These are phyloP conservation scores for Erigeron canadensis DNA, from an alignment of 129 eudicot species.

Conservation along the genomic window DNA sequence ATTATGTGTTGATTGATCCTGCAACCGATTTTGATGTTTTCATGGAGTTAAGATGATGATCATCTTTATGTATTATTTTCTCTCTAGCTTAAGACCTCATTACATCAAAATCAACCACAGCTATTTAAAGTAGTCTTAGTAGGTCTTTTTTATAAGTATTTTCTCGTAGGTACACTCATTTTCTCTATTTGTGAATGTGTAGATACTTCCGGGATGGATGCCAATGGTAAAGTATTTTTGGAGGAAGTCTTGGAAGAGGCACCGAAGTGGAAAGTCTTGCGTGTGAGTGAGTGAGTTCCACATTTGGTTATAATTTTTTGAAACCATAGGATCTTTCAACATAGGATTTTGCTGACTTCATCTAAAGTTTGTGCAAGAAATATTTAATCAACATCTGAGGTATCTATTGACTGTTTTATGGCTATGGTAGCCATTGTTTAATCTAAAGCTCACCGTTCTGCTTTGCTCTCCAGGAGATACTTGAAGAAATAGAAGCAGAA, in stretches of 20 bases:
- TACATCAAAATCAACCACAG: constrained; percentile 1
- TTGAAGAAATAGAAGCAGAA: constrained; percentile 81
- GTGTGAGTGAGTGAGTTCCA: constrained; percentile 94
- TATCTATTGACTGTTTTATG: background rate
- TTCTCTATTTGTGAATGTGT: constrained; percentile 18
- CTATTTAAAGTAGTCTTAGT: background rate
- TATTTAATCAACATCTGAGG: no score
- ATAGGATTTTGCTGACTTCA: constrained; percentile 4
- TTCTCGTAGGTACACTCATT: constrained; percentile 7
- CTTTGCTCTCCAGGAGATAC: constrained; percentile 59
- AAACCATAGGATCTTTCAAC: constrained; percentile 8
- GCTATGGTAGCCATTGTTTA: background rate
- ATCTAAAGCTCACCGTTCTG: constrained; percentile 9
- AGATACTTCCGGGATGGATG: constrained; percentile 43
- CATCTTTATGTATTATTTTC: background rate
- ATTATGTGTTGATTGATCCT: background rate
- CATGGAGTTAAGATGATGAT: background rate
- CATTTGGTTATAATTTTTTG: constrained; percentile 15
- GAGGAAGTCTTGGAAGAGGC: constrained; percentile 90
- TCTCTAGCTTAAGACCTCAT: constrained; percentile 3
- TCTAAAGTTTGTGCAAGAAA: background rate
- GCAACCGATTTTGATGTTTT: background rate
- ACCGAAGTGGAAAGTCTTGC: constrained; percentile 99
- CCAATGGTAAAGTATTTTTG: constrained; percentile 42
- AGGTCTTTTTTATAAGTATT: constrained; percentile 2